phyloP scores from a whole-genome alignment of 495 filamentous ascomycete species.

The Entonaema liquescens region DNA sequence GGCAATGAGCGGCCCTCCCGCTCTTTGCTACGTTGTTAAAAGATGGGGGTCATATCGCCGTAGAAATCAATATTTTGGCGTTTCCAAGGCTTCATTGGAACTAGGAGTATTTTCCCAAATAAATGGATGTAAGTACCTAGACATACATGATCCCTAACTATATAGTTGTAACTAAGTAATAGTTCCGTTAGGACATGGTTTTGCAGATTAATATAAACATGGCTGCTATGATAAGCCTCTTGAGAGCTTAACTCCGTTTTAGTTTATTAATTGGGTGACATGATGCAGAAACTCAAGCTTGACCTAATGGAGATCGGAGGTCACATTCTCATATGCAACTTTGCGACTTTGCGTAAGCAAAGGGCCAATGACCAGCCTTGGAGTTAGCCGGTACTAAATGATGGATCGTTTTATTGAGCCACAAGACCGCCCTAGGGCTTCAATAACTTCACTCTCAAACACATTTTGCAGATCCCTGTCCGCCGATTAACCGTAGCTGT shows the following conservation, averaged over 20 bases:
- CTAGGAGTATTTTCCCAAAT: neutral
- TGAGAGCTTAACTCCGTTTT: neutral
- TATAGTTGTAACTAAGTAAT: neutral
- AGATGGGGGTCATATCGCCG: neutral
- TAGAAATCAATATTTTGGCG: neutral
- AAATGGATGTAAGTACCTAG: neutral
- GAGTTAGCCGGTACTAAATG: slow-evolving; percentile 1
- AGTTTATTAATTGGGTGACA: slow-evolving; percentile 4
- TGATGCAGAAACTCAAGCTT: neutral
- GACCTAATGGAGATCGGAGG: neutral
- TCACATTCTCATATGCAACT: neutral
- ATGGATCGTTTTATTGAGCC: neutral
- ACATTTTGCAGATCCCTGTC: neutral
- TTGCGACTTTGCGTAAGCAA: neutral
- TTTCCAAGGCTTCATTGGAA: neutral
- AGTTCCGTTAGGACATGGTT: neutral
- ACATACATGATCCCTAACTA: neutral
- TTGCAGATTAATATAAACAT: neutral
- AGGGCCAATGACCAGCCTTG: neutral
- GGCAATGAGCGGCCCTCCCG: slow-evolving; percentile 18
- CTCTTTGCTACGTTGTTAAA: slow-evolving; percentile 1
- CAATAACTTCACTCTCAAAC: neutral
- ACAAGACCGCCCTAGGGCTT: neutral
- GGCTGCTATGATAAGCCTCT: neutral
- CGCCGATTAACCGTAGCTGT: neutral